Conservation (phyloP, 345 rosid genomes). For the Conringia planisiliqua region DNA sequence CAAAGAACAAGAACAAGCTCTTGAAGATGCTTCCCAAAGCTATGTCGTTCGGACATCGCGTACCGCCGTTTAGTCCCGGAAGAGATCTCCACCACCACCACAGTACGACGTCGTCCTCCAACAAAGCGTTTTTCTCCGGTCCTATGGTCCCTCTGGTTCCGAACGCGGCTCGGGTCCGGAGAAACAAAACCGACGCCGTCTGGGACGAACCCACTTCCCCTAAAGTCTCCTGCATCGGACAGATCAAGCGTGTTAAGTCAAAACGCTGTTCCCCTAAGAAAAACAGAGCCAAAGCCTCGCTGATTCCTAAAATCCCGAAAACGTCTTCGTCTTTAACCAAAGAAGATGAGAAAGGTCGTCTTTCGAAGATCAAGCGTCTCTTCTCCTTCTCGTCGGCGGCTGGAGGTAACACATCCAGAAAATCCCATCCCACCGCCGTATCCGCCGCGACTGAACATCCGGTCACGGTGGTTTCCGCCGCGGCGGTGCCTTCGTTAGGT, state of each 20-base stretch:
- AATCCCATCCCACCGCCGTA: conserved; percentile 20
- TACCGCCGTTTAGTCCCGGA: conserved; percentile 62
- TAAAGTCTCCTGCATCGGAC: conserved; percentile 89
- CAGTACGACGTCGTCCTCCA: background rate
- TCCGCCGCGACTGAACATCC: background rate
- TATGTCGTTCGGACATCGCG: conserved; percentile 39
- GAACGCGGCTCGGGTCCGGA: conserved; percentile 46
- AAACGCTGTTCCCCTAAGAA: conserved; percentile 38
- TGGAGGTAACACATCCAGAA: conserved; percentile 11
- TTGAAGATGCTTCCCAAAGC: conserved; percentile 62
- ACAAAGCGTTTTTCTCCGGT: conserved; percentile 49
- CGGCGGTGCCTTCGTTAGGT: conserved; percentile 53
- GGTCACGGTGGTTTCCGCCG: conserved; percentile 22
- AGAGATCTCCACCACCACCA: conserved; percentile 41
- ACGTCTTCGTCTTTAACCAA: conserved; percentile 13
- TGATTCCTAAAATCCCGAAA: conserved; percentile 21
- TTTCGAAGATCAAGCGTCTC: conserved; percentile 44
- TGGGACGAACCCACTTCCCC: conserved; percentile 84
- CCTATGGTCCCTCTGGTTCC: conserved; percentile 61
- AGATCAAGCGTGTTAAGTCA: conserved; percentile 51
- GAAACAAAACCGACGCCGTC: conserved; percentile 34
- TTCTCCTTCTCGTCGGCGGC: conserved; percentile 29
- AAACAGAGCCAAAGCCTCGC: conserved; percentile 3
- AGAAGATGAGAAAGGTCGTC: conserved; percentile 12
- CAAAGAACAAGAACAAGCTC: conserved; percentile 43